Percentiles rank a stretch among this genome's conserved stretches.
Conservation (phyloP, 2,329 filamentous ascomycete species). For the Fusarium circinatum region DNA sequence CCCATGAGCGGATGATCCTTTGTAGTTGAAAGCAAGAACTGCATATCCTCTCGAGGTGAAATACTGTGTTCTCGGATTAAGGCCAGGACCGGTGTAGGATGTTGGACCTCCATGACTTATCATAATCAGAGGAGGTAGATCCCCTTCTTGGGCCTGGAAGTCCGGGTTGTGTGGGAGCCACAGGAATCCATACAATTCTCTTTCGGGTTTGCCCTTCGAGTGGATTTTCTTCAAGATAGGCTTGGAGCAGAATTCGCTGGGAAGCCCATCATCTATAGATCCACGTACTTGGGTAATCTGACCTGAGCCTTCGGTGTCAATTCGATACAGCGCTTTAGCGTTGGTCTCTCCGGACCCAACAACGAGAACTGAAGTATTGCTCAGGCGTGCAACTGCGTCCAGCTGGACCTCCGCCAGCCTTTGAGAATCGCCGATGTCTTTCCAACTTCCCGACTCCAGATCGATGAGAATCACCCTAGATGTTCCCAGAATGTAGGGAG, state of each 20-base stretch:
- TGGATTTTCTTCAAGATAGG: constrained; percentile 49
- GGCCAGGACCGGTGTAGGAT: constrained; percentile 53
- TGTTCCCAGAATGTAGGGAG: constrained; percentile 47
- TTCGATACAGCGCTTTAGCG: constrained; percentile 50
- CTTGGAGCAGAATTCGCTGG: constrained; percentile 48
- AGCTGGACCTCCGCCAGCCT: constrained; percentile 48
- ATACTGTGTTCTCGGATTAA: constrained; percentile 60
- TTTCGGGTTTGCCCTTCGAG: constrained; percentile 42
- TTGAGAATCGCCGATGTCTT: constrained; percentile 44
- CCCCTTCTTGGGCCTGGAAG: constrained; percentile 51
- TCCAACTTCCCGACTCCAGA: constrained; percentile 46
- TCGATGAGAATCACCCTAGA: constrained; percentile 53
- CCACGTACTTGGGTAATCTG: constrained; percentile 46
- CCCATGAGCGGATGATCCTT: constrained; percentile 63
- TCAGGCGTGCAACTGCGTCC: constrained; percentile 50
- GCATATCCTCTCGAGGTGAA: constrained; percentile 66
- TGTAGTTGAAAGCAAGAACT: constrained; percentile 62
- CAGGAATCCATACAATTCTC: constrained; percentile 57
- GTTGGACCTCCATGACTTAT: constrained; percentile 64
- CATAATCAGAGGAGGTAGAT: constrained; percentile 61
- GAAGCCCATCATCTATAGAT: constrained; percentile 49
- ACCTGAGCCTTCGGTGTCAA: constrained; percentile 43
- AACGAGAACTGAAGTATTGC: constrained; percentile 50
- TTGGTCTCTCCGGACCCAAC: constrained; percentile 49
- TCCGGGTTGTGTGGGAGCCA: constrained; percentile 60